phyloP scores from a whole-genome alignment of 2,329 filamentous ascomycete genomes.

The Sarocladiaceae sp. region DNA sequence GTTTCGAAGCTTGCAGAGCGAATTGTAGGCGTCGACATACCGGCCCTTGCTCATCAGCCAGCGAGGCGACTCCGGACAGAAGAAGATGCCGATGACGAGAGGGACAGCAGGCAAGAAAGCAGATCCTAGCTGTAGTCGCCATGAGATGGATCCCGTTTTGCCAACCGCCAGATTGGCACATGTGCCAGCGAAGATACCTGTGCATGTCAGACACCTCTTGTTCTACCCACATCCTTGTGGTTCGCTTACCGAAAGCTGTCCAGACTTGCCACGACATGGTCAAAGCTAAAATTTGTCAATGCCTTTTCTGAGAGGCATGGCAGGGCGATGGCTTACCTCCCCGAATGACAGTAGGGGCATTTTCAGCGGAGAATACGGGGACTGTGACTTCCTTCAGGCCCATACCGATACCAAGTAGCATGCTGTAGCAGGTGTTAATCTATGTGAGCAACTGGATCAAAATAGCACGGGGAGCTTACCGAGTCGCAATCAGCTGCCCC shows the following conservation, averaged over 20 bases:
- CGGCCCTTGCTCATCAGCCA: constrained; percentile 60
- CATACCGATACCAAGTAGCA: constrained; percentile 56
- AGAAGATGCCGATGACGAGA: constrained; percentile 48
- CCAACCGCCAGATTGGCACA: constrained; percentile 51
- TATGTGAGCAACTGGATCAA: neutral
- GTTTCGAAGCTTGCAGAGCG: constrained; percentile 51
- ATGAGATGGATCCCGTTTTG: constrained; percentile 22
- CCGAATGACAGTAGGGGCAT: constrained; percentile 44
- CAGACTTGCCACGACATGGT: constrained; percentile 5
- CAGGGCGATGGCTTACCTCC: constrained; percentile 28
- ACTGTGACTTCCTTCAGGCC: constrained; percentile 44
- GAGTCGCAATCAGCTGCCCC: constrained; percentile 1
- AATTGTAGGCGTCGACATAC: constrained; percentile 47
- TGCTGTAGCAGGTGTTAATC: constrained; percentile 12
- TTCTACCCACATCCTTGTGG: too few species aligned
- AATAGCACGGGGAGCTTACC: neutral
- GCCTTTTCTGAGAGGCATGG: neutral
- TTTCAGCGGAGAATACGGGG: constrained; percentile 48
- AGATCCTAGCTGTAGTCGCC: constrained; percentile 58
- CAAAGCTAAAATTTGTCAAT: neutral
- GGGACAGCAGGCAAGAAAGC: constrained; percentile 61
- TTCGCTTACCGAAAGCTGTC: constrained; percentile 5
- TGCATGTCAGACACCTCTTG: too few species aligned
- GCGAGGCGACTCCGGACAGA: constrained; percentile 59
- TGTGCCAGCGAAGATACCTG: constrained; percentile 59